Base-by-base conservation (phyloP, 345 rosid species). In the Pistacia atlantica region DNA sequence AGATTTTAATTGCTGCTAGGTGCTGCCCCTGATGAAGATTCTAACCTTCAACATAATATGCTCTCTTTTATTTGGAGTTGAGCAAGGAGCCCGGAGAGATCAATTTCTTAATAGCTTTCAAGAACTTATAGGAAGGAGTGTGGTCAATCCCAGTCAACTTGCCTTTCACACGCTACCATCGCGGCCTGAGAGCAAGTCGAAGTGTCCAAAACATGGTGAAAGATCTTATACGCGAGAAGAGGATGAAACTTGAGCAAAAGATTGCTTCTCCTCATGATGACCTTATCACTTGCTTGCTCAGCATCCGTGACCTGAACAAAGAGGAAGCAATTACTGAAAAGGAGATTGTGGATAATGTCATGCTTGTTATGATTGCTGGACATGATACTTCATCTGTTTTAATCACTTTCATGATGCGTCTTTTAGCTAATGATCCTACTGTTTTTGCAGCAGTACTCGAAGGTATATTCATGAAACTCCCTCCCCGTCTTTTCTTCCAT, bases 361-460 rank as follows among this genome's bases (percentile, higher is more conserved):
- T 74, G 84, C 84, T 89, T 33, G 77, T 86, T 75, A 89, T 91
- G 91, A 81, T 77, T 61, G 91, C 93, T 3, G 91, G 93, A 63
- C 79, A 88, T 56, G 91, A 88, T 74, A 88, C 91, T 78, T 80
- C 90, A 37, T 76, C 89, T 2, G 56, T 81, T 25, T 80, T 88
- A 20, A 75, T 89, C 62, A 89, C 93, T 72, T 88, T 85, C 74
- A 17, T 89, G 61, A 25, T 89, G 3, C 80, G 80, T 38, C 86
- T 79, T 76, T 81, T 89, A 2, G 83, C 93, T 1, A 82, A 67
- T 25, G 72, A 87, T 58, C 90, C 86, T 31, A 58, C 71, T 2
- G 20, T 87, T 70, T 65, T 78, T 54, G 73, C 82, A 61, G 81
- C 87, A 62, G 86, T 89, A 74, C 86, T 89, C 51, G 80, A 83